Conservation (phyloP, 345 rosid species). For the Triadica sebifera region DNA sequence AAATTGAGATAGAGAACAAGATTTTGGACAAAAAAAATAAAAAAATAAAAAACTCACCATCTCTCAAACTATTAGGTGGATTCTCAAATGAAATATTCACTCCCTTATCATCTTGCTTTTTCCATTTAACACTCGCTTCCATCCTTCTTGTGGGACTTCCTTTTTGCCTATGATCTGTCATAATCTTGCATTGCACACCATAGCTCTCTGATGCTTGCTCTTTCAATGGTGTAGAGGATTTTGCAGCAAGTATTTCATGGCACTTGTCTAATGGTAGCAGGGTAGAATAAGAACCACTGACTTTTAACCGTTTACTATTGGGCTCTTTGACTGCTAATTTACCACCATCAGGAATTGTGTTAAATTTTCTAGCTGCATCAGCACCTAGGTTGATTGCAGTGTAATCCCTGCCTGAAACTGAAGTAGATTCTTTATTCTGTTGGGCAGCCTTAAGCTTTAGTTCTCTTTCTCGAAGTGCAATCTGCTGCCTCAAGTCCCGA, state of each 20-base stretch:
- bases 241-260: constrained; percentile 28
- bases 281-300: constrained; percentile 34
- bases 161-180: constrained; percentile 30
- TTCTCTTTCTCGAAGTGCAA: constrained; percentile 80
- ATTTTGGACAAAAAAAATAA: not conserved
- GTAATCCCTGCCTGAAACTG: constrained; percentile 28
- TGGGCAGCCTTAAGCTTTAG: constrained; percentile 66
- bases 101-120: constrained; percentile 38
- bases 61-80: constrained; percentile 23
- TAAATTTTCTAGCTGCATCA: constrained; percentile 39
- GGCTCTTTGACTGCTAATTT: constrained; percentile 48
- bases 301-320: constrained; percentile 65
- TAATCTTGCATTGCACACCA: constrained; percentile 21
- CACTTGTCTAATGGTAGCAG: constrained; percentile 33
- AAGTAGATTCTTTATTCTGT: constrained; percentile 51
- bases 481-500: constrained; percentile 85
- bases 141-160: constrained; percentile 30
- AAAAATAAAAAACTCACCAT: constrained; percentile 24
- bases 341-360: constrained; percentile 33
- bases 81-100: constrained; percentile 35
- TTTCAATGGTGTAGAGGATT: constrained; percentile 31
- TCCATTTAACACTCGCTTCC: constrained; percentile 34
- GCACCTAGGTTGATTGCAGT: constrained; percentile 25
- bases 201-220: constrained; percentile 27
- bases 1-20: constrained; percentile 3